phyloP scores from a whole-genome alignment of 2,329 filamentous ascomycete species.

The Kalmusia sp. region DNA sequence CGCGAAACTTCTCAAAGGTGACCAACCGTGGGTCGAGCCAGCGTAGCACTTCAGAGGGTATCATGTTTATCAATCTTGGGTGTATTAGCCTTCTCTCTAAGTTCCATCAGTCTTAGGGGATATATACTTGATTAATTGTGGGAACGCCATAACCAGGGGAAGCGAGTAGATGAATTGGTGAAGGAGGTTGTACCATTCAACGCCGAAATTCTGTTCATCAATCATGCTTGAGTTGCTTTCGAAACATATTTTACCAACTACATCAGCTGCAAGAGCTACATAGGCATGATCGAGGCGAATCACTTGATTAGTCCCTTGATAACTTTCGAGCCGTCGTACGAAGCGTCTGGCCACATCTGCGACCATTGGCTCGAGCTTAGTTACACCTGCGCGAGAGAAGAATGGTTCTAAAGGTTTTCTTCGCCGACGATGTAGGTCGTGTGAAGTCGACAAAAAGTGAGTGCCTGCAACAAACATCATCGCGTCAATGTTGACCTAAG shows the following conservation, averaged over 20 bases:
- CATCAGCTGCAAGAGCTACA: slow-evolving; percentile 9
- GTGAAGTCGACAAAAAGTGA: slow-evolving; percentile 24
- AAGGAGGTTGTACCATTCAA: slow-evolving; percentile 6
- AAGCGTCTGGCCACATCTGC: slow-evolving; percentile 18
- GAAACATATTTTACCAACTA: slow-evolving; percentile 4
- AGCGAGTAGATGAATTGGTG: slow-evolving; percentile 8
- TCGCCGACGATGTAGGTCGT: slow-evolving; percentile 33
- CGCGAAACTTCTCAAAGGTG: slow-evolving; percentile 3
- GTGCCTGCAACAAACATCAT: slow-evolving; percentile 12
- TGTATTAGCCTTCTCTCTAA: background rate
- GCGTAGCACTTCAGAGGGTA: slow-evolving; percentile 2
- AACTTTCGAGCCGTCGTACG: slow-evolving; percentile 12
- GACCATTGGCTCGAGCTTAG: slow-evolving; percentile 25
- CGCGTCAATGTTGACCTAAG: background rate
- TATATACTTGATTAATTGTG: slow-evolving; percentile 4
- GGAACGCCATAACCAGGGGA: slow-evolving; percentile 4
- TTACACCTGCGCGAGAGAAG: slow-evolving; percentile 33
- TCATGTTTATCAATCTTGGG: background rate
- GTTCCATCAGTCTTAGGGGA: background rate
- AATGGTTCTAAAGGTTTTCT: slow-evolving; percentile 34
- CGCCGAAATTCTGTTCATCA: slow-evolving; percentile 5
- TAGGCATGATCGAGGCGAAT: slow-evolving; percentile 26
- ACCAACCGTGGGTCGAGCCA: slow-evolving; percentile 7
- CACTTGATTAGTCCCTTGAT: slow-evolving; percentile 12
- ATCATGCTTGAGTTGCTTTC: slow-evolving; percentile 5